These are phyloP conservation scores for Cytospora leucostoma DNA, from an alignment of 2,329 filamentous ascomycete genomes.

Conservation along the genomic window DNA sequence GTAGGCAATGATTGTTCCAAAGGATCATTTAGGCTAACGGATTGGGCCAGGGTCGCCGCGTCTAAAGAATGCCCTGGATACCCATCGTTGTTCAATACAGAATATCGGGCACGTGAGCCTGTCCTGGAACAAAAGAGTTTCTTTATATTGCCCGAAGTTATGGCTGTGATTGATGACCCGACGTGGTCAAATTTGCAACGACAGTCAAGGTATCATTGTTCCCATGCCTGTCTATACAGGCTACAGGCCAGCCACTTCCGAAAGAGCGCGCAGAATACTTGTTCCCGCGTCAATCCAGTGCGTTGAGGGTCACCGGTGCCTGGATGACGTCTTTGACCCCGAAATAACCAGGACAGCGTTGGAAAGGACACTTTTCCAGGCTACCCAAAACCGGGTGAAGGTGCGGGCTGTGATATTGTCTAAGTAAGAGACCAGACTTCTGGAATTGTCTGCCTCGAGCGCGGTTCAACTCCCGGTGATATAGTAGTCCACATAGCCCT, in stretches of 20 bases:
- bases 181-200: constrained; percentile 34
- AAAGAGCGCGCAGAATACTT: constrained; percentile 28
- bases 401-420: constrained; percentile 24
- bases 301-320: constrained; percentile 26
- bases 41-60: constrained; percentile 34
- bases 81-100: constrained; percentile 30
- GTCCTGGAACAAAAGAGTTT: constrained; percentile 32
- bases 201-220: constrained; percentile 36
- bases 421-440: constrained; percentile 19
- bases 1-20: constrained; percentile 27
- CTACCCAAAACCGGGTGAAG: constrained; percentile 20
- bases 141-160: constrained; percentile 34
- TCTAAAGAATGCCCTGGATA: constrained; percentile 32
- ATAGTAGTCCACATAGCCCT: constrained; percentile 37
- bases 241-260: constrained; percentile 31
- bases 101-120: constrained; percentile 27
- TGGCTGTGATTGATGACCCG: constrained; percentile 33
- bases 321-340: constrained; percentile 32
- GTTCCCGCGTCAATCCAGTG: constrained; percentile 28
- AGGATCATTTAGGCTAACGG: constrained; percentile 36
- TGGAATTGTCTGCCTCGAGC: neutral
- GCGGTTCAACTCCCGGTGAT: neutral
- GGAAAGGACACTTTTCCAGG: constrained; percentile 25
- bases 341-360: constrained; percentile 27
- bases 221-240: constrained; percentile 35